Evolutionary conservation across 208 protist genomes (phyloP).

Genomic region (Wallacemonas rigidus): DNA sequence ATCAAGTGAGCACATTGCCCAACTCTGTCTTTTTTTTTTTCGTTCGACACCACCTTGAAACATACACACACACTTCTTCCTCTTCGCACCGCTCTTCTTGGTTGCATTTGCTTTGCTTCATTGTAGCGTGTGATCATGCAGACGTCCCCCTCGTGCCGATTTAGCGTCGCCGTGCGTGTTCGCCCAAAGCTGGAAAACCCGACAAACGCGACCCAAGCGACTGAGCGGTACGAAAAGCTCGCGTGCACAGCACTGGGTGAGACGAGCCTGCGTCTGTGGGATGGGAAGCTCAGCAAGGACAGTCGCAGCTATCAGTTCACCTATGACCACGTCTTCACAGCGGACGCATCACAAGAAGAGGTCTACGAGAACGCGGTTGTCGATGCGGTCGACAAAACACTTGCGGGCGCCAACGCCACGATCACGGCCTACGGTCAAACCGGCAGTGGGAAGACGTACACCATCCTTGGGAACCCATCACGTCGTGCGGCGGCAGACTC

Average conservation of each 20-base stretch:
- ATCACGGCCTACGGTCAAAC: slow-evolving; percentile 88
- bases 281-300: slow-evolving; percentile 36
- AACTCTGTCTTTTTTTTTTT: slow-evolving; percentile 18
- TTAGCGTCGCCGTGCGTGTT: slow-evolving; percentile 70
- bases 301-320: slow-evolving; percentile 44
- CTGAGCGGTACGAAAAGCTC: slow-evolving; percentile 55
- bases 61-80: neutral
- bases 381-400: slow-evolving; percentile 52
- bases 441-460: slow-evolving; percentile 88
- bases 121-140: neutral
- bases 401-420: slow-evolving; percentile 62
- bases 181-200: slow-evolving; percentile 55
- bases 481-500: neutral
- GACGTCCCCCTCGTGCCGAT: slow-evolving; percentile 11
- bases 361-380: slow-evolving; percentile 76
- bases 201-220: slow-evolving; percentile 37
- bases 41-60: neutral
- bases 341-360: slow-evolving; percentile 63
- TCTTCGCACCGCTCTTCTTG: neutral
- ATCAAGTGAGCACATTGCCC: neutral
- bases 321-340: slow-evolving; percentile 76
- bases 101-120: neutral
- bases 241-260: slow-evolving; percentile 54
- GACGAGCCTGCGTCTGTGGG: slow-evolving; percentile 41
- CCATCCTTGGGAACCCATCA: slow-evolving; percentile 45